These are phyloP conservation scores for Hyphopichia homilentoma DNA, from an alignment of 805 yeast genomes.

Conservation along the genomic window DNA sequence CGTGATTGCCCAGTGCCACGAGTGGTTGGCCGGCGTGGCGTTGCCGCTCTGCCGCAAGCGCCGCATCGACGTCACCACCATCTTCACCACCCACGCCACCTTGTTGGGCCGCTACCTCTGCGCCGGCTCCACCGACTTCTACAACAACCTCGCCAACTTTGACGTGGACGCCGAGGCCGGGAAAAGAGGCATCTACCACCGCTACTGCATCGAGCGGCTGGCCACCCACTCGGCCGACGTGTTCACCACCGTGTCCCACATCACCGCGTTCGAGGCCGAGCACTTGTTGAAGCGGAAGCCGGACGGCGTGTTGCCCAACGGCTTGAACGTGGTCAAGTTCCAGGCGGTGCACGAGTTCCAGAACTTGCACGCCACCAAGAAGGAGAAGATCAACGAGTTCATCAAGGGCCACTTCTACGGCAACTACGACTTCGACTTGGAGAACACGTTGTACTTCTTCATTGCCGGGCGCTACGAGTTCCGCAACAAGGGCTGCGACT, in stretches of 20 bases:
- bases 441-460: slow-evolving; percentile 90
- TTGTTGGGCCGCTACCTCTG: slow-evolving; percentile 90
- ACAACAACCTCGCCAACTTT: slow-evolving; percentile 81
- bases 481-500: slow-evolving; percentile 94
- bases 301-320: slow-evolving; percentile 96
- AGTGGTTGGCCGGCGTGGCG: slow-evolving; percentile 97
- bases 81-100: slow-evolving; percentile 97
- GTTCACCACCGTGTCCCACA: slow-evolving; percentile 94
- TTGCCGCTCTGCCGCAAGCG: slow-evolving; percentile 89
- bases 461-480: slow-evolving; percentile 97
- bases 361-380: slow-evolving; percentile 87
- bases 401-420: slow-evolving; percentile 98
- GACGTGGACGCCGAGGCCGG: slow-evolving; percentile 99
- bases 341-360: slow-evolving; percentile 98
- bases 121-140: slow-evolving; percentile 95
- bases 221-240: slow-evolving; percentile 96
- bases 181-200: slow-evolving; percentile 92
- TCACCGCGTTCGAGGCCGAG: slow-evolving; percentile 95
- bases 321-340: slow-evolving; percentile 91
- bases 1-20: slow-evolving; percentile 91
- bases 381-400: slow-evolving; percentile 90
- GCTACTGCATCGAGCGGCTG: slow-evolving; percentile 94
- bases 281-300: slow-evolving; percentile 92
- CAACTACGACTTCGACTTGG: slow-evolving; percentile 89
- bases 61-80: slow-evolving; percentile 88